Evolutionary conservation across 2,329 filamentous ascomycete genomes (phyloP).

Genomic region (Fusarium subtropicale): DNA sequence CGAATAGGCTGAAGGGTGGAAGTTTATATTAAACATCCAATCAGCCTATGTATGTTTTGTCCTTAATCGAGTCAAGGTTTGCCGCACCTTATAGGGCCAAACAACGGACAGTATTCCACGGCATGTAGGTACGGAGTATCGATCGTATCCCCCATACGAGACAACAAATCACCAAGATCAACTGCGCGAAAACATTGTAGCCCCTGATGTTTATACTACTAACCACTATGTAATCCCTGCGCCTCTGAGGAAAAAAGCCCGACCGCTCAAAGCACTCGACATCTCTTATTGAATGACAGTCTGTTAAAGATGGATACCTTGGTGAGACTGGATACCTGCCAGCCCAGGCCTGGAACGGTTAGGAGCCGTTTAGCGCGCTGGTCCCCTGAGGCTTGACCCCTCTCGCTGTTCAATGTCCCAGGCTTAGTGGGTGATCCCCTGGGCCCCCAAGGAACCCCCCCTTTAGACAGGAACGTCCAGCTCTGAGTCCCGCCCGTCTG

Average conservation of each 20-base stretch:
- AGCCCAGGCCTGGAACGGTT: constrained; percentile 37
- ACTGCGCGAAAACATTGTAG: constrained; percentile 3
- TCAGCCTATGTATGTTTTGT: constrained; percentile 1
- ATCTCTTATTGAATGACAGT: constrained; percentile 20
- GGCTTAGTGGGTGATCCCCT: constrained; percentile 39
- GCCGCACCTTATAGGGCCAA: background rate
- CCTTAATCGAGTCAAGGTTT: background rate
- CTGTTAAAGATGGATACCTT: constrained; percentile 8
- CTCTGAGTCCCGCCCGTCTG: constrained; percentile 8
- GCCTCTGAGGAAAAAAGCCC: constrained; percentile 5
- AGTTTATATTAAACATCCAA: constrained; percentile 7
- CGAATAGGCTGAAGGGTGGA: constrained; percentile 6
- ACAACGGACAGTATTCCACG: background rate
- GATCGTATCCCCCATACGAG: background rate
- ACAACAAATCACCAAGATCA: constrained; percentile 3
- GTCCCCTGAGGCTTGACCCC: constrained; percentile 38
- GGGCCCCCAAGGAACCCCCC: constrained; percentile 13
- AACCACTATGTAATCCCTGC: constrained; percentile 16
- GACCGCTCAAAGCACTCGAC: constrained; percentile 4
- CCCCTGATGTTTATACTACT: constrained; percentile 22
- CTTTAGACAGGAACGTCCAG: constrained; percentile 12
- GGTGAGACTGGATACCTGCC: constrained; percentile 23
- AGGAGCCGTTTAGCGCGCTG: constrained; percentile 39
- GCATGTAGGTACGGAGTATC: background rate
- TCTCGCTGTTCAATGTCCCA: constrained; percentile 30